These are phyloP conservation scores for Beauveria australis DNA, from an alignment of 2,329 filamentous ascomycete genomes.

Conservation along the genomic window DNA sequence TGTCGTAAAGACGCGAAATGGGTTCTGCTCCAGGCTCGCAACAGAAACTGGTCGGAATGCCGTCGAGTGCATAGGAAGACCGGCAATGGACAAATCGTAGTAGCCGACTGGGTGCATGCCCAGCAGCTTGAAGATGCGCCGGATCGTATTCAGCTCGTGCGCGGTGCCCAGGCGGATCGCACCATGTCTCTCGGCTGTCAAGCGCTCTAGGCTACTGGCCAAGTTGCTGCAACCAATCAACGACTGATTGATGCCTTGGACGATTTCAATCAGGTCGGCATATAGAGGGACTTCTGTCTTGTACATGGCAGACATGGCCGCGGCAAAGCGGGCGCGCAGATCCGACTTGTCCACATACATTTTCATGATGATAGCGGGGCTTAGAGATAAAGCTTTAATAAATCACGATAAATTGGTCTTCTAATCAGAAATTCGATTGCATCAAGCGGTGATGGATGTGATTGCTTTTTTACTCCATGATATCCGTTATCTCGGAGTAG, in stretches of 20 bases:
- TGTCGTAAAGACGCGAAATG: conserved; percentile 33
- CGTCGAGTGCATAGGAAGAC: conserved; percentile 43
- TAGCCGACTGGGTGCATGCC: conserved; percentile 43
- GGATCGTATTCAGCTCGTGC: conserved; percentile 33
- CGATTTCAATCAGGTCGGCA: conserved; percentile 23
- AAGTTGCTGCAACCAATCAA: neutral
- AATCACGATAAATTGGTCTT: neutral
- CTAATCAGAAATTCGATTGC: neutral
- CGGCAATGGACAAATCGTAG: conserved; percentile 39
- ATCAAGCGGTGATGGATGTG: too few relatives aligned
- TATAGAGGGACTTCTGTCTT: conserved; percentile 27
- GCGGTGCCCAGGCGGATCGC: conserved; percentile 40
- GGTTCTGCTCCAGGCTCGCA: conserved; percentile 29
- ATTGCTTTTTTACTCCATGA: neutral
- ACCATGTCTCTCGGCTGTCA: conserved; percentile 31
- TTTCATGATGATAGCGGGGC: neutral
- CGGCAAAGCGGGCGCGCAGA: conserved; percentile 21
- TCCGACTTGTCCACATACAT: conserved; percentile 5
- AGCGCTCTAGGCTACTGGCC: conserved; percentile 4
- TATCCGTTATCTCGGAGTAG: neutral
- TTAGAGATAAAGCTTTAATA: neutral
- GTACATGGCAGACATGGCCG: conserved; percentile 28
- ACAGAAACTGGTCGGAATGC: conserved; percentile 36
- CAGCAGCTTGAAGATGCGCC: conserved; percentile 36
- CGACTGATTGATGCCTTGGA: conserved; percentile 19